These are phyloP conservation scores for Camellia lanceoleosa DNA, from an alignment of 148 eudicot genomes.

Conservation along the genomic window DNA sequence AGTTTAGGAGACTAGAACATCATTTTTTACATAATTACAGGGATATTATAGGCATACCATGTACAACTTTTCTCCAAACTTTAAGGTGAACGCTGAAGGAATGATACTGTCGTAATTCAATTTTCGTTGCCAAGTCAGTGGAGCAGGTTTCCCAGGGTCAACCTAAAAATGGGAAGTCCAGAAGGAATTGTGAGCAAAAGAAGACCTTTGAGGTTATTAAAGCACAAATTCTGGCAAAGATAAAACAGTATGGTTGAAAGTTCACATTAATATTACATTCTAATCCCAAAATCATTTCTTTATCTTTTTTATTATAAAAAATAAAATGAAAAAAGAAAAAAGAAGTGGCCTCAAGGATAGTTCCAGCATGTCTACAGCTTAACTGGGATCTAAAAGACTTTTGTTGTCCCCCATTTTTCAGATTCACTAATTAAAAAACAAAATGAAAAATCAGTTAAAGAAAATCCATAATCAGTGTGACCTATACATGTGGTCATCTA, in stretches of 20 bases:
- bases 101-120: constrained; percentile 1
- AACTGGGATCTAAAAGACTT: too few species aligned
- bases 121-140: constrained; percentile 25
- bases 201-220: not conserved
- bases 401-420: too few species aligned
- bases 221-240: not conserved
- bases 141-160: constrained; percentile 22
- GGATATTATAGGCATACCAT: constrained; percentile 13
- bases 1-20: not conserved
- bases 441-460: too few species aligned
- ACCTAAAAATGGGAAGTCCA: not conserved
- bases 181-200: not conserved
- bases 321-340: too few species aligned
- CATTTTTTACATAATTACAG: not conserved
- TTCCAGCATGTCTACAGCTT: too few species aligned
- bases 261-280: not conserved
- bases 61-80: constrained; percentile 15
- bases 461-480: too few species aligned
- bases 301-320: not conserved
- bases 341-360: too few species aligned
- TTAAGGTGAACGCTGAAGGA: constrained; percentile 15
- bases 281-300: not conserved
- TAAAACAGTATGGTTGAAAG: not conserved
- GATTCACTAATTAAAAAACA: too few species aligned
- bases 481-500: too few species aligned